A percentile compares a stretch with the other conserved stretches of the same genome.
These are phyloP conservation scores for Trametes punicea DNA, from an alignment of 768 basidiomycete species.

Conservation along the genomic window DNA sequence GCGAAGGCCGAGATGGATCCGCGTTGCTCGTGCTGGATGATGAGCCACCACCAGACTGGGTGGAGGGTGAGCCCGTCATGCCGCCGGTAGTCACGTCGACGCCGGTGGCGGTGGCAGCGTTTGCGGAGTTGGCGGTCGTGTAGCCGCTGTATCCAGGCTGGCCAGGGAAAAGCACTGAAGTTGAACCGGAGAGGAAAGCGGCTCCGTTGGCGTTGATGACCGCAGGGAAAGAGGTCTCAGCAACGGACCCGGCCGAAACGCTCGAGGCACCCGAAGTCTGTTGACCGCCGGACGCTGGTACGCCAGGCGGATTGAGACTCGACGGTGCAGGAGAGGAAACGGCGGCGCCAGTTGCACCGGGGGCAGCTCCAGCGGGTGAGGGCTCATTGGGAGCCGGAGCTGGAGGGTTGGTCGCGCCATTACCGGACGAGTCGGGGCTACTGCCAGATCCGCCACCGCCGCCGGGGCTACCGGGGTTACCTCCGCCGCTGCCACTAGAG, in stretches of 20 bases:
- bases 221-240: background rate
- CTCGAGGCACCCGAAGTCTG: background rate
- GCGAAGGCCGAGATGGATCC: background rate
- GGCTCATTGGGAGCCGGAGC: background rate
- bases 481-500: constrained; percentile 10
- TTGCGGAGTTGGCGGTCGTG: background rate
- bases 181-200: constrained; percentile 15
- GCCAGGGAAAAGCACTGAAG: background rate
- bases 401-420: background rate
- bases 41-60: background rate
- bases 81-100: background rate
- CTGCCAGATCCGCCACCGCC: constrained; percentile 17
- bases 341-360: background rate
- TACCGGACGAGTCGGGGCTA: background rate
- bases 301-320: background rate
- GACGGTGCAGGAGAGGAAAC: background rate
- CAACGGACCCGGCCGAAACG: background rate
- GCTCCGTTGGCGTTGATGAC: constrained; percentile 9
- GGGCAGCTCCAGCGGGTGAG: background rate
- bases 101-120: background rate
- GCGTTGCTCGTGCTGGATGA: background rate
- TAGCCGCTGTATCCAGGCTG: constrained; percentile 2
- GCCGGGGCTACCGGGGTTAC: constrained; percentile 13
- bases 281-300: background rate
- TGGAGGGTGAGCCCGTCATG: background rate